Evolutionary conservation across 768 basidiomycete genomes (phyloP), one percentile per base, ranked within the genome.

Genomic region (Lentinula aciculospora): DNA sequence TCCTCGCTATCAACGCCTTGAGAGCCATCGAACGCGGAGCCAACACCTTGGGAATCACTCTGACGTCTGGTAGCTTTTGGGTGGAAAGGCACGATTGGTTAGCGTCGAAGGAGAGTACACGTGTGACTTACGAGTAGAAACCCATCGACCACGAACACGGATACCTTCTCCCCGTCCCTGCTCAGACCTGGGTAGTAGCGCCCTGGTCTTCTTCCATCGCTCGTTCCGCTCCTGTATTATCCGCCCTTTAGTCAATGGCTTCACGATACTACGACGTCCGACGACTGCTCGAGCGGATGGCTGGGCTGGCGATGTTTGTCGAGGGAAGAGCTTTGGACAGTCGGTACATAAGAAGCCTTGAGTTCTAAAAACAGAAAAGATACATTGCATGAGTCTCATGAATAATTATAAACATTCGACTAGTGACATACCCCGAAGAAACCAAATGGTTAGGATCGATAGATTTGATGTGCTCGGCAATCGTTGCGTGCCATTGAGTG

Each of bases 1-100:
- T 88, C 86, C 62, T 84, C 80, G 56, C 79, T 81, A 65, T 89
- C 86, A 19, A 88, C 83, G 32, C 85, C 85, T 32, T 73, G 72
- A n/a, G 82, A 75, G 1, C 87, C 86, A 64, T 88, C 81, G 58
- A 81, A 84, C 27, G 74, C 72, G 23, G 85, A 64, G 27, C 83
- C 82, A 32, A 78, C 60, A 42, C 65, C 67, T 15, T 53, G 51
- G 50, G 72, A 64, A 44, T 75, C 70, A 61, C 72, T 68, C 58
- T 83, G 81, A 36, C 79, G 75, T 63, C 71, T 77, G 36, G 82
- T 78, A 60, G 71, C 79, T 82, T 64, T 45, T 47, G 42, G 40
- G 57, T 29, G 36, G 32, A 46, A 57, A 60, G 48, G 46, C 47
- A 59, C 53, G 40, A 45, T 55, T 28, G 53, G 55, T 28, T 31